Evolutionary conservation across 2,329 filamentous ascomycete species (phyloP), one percentile per base, ranked within the genome.

Genomic region (Decorospora gaudefroyi): DNA sequence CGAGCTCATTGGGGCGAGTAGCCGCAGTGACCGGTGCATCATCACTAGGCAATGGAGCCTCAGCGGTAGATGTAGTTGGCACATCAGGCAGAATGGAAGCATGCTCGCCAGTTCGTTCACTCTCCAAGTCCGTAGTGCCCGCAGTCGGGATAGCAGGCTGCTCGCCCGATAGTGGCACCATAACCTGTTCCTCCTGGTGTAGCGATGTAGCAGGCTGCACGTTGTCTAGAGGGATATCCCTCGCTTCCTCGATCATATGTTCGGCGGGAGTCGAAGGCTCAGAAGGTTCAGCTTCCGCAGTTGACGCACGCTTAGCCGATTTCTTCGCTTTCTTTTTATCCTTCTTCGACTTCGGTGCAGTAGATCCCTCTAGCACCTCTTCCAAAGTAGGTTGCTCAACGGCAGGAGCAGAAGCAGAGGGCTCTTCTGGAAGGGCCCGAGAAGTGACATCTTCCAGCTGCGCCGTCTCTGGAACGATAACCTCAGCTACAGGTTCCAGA

Each of bases 301-400:
- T 16, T 10, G 49, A 47, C 15, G 29, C 49, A 33, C 43, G 52
- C 31, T 59, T 59, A 9, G 42, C 44, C 3, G 40, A 41, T 32
- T 61, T 61, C 46, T 61, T 59, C 4, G 48, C 57, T 27, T 60
- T 61, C 38, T 62, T 62, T 40, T 55, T 55, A 11, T 58, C 58
- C 33, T 60, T 61, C 49, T 58, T 59, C 4, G 53, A 47, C 4
- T 40, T 29, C 7, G 47, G 33, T 2, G 46, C 26, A 19, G 19
- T 30, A 0, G 51, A 33, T n/a, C 55, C 51, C 25, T 53, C 49
- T 27, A 41, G 35, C 8, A 9, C 28, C 1, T 27, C 13, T 15
- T 41, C 22, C 12, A 23, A 25, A n/a, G 15, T 15, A 12, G n/a
- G 21, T 26, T 46, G 41, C 1, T 49, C 26, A 4, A 25, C 19